Base-by-base conservation (phyloP, 108 stramenopile genomes). In the Nitzschia sp. region DNA sequence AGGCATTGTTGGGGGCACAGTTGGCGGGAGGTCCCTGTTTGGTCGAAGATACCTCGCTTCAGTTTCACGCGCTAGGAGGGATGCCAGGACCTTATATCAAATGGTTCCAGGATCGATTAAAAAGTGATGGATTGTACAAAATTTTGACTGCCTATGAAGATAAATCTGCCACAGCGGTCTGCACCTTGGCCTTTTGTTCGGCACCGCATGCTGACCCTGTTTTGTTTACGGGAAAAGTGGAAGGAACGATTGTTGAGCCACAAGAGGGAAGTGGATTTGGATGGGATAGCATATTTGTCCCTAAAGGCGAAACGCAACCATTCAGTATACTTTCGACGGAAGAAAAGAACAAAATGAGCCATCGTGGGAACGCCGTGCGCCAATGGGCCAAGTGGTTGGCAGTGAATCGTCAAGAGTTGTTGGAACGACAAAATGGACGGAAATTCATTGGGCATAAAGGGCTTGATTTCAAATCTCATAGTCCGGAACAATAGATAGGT, bases 41-140 rank as follows among this genome's bases (percentile, higher is more conserved):
- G 26, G 95, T 97, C 1, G 99, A 99, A 76, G 99, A 99, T 85
- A 98, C 98, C 5, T 80, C 82, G 29, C 77, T 99, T 3, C 89
- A 97, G 68, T 97, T 99, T 68, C 77, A 96, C 63, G 97, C 97
- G 0, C 72, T 99, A 28, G 95, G 96, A 11, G 99, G 98, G 2
- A 96, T 99, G 80, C 99, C 99, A 0, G 99, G 99, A 23, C 96
- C 97, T 0, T 99, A 97, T 80, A 99, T 99, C 57, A 99, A 99
- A 83, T 99, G 97, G 96, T 99, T 99, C 75, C 95, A 98, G 56
- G 89, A 97, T 5, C 85, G 71, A 36, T 53, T 96, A 19, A 73
- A 84, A 63, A 82, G 67, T 47, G 88, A 89, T 17, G 98, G 98
- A 22, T 77, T 99, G 9, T 91, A 90, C 77, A 88, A 91, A 48